phyloP scores from a whole-genome alignment of 306 rosid genomes.

The Mimosa pudica region DNA sequence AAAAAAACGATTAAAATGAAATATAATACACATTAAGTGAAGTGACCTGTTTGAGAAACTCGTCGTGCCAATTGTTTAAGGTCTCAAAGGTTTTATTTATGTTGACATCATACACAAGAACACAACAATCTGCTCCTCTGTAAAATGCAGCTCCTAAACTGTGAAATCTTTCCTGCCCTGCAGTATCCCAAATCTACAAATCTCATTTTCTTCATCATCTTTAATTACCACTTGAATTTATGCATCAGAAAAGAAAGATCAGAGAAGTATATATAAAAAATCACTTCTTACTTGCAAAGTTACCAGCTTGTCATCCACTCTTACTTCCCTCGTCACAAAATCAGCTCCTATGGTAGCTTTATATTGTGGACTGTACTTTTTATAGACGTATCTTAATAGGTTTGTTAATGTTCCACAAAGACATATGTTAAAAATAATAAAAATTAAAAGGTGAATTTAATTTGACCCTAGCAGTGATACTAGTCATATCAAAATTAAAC shows the following conservation, averaged over 20 bases:
- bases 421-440: neutral
- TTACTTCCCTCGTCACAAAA: conserved; percentile 66
- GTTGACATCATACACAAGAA: conserved; percentile 64
- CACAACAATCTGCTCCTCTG: conserved; percentile 70
- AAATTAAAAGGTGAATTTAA: neutral
- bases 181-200: conserved; percentile 72
- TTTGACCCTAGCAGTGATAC: neutral
- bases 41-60: conserved; percentile 40
- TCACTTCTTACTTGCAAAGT: conserved; percentile 58
- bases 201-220: neutral
- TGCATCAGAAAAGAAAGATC: neutral
- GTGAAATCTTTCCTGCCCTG: conserved; percentile 75
- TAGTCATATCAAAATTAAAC: neutral
- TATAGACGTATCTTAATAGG: conserved; percentile 52
- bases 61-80: conserved; percentile 61
- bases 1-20: neutral
- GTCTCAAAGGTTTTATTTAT: conserved; percentile 50
- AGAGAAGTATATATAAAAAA: neutral
- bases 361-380: conserved; percentile 53
- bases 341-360: conserved; percentile 78
- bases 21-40: neutral
- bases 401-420: neutral
- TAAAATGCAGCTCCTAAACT: conserved; percentile 65
- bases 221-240: neutral
- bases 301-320: conserved; percentile 53